Evolutionary conservation across 108 stramenopile species (phyloP), one percentile per base, ranked within the genome.

Genomic region (Chaetoceros muelleri): DNA sequence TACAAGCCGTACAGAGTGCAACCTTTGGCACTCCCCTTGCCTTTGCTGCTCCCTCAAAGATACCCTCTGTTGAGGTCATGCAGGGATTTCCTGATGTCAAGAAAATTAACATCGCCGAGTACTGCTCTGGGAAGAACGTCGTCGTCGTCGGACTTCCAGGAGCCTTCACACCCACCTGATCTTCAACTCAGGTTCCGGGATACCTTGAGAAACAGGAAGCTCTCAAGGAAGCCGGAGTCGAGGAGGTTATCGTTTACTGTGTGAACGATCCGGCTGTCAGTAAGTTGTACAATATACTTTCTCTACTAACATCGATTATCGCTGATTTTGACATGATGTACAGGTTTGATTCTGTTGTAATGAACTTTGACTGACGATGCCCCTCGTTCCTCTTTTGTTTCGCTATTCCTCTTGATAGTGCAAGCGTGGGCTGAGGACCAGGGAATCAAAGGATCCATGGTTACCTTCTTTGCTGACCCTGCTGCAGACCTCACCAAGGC

Each of bases 111-210:
- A 63, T 86, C 26, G 68, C 53, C 3, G 74, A 78, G 24, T 72
- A 78, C 61, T 53, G 53, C 56, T 46, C 65, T 20, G 64, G 70
- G 18, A 74, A 67, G 44, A 76, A 67, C 40, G 63, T 82, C 0
- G 69, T 79, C 30, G 59, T 86, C 52, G 78, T 86, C 24, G 85
- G 76, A 24, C 62, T 78, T 18, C 82, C 85, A 51, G 83, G 77
- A 51, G 83, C 83, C 24, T 85, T 81, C 54, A 86, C 85, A 2
- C 85, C 85, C 19, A 82, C 81, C 58, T 86, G 85, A 79, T 83
- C 81, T 59, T 72, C 81, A 65, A 78, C 67, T 61, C 87, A 88
- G 70, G 72, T 86, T 52, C 84, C 84, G 44, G 73, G 67, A 27
- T 86, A 82, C 70, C 62, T 82, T 48, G 77, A 55, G 64, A 78